Percentiles rank a stretch among this genome's conserved stretches.
Conservation (phyloP, 2,329 filamentous ascomycete species). For the Harringtonia lauricola region DNA sequence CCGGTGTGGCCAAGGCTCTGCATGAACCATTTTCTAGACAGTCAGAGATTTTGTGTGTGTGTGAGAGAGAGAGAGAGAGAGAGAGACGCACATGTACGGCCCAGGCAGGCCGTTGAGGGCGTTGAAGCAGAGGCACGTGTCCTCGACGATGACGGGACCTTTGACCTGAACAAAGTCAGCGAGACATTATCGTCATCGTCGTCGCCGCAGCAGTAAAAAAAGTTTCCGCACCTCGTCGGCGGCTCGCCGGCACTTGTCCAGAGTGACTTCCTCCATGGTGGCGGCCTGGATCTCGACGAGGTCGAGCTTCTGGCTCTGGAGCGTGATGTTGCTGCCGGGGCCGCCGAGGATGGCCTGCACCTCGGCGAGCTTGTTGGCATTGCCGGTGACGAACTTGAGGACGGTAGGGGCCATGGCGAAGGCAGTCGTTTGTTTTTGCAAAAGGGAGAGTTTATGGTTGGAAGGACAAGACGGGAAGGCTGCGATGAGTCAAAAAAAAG, state of each 20-base stretch:
- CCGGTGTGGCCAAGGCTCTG: slow-evolving; percentile 69
- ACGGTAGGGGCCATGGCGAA: slow-evolving; percentile 9
- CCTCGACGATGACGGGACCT: slow-evolving; percentile 88
- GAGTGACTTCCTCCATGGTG: slow-evolving; percentile 80
- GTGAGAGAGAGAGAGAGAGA: slow-evolving; percentile 1
- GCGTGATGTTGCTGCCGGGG: slow-evolving; percentile 40
- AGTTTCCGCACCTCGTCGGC: slow-evolving; percentile 66
- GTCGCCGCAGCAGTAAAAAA: too few species aligned
- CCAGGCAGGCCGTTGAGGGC: slow-evolving; percentile 86
- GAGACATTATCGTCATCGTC: too few species aligned
- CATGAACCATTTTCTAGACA: slow-evolving; percentile 82
- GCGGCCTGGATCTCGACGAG: slow-evolving; percentile 88
- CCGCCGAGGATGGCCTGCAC: slow-evolving; percentile 71
- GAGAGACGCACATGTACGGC: slow-evolving; percentile 67
- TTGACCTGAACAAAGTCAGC: slow-evolving; percentile 42
- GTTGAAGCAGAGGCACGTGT: slow-evolving; percentile 89
- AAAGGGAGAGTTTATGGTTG: too few species aligned
- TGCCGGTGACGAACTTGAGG: slow-evolving; percentile 93
- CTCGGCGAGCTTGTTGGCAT: slow-evolving; percentile 86
- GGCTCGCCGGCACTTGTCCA: slow-evolving; percentile 75
- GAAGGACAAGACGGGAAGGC: too few species aligned
- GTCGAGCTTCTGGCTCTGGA: slow-evolving; percentile 67
- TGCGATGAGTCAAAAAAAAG: too few species aligned
- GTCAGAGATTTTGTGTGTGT: background rate
- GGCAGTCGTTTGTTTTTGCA: background rate